These are phyloP conservation scores for Leccinum uliginosum DNA, from an alignment of 768 basidiomycete genomes.

Conservation along the genomic window DNA sequence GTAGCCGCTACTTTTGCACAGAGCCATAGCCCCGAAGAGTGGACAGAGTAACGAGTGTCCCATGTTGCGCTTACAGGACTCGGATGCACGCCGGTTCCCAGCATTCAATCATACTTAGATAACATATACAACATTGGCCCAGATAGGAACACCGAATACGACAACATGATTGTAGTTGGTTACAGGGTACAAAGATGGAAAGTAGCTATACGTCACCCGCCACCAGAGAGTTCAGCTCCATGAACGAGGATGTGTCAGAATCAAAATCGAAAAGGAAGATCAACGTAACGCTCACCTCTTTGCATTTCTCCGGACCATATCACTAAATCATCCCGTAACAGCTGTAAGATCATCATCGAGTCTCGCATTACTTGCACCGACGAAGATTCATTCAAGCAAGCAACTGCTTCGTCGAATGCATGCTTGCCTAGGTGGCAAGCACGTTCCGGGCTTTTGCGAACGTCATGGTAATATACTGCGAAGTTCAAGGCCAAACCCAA, in stretches of 20 bases:
- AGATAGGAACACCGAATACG: neutral
- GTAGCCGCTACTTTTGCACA: conserved; percentile 92
- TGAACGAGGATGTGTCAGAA: conserved; percentile 11
- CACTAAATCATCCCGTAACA: conserved; percentile 80
- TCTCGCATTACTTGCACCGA: conserved; percentile 49
- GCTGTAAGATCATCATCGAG: conserved; percentile 79
- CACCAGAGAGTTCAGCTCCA: conserved; percentile 23
- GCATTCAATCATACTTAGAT: conserved; percentile 8
- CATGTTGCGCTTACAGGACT: neutral
- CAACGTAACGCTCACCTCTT: conserved; percentile 28
- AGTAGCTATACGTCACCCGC: conserved; percentile 8
- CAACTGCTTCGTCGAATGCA: conserved; percentile 87
- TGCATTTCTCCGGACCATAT: conserved; percentile 80
- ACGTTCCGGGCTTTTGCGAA: conserved; percentile 77
- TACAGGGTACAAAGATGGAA: conserved; percentile 1
- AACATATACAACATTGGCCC: conserved; percentile 6
- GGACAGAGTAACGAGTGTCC: neutral
- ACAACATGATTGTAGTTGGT: neutral
- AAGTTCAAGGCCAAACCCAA: conserved; percentile 88
- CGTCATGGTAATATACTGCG: conserved; percentile 91
- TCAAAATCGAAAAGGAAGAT: conserved; percentile 10
- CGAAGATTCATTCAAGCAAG: conserved; percentile 49
- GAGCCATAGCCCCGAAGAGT: conserved; percentile 18
- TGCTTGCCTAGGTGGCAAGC: conserved; percentile 89
- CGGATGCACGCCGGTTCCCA: neutral